These are phyloP conservation scores for Handroanthus guayacan DNA, from an alignment of 257 asterid species.

Conservation along the genomic window DNA sequence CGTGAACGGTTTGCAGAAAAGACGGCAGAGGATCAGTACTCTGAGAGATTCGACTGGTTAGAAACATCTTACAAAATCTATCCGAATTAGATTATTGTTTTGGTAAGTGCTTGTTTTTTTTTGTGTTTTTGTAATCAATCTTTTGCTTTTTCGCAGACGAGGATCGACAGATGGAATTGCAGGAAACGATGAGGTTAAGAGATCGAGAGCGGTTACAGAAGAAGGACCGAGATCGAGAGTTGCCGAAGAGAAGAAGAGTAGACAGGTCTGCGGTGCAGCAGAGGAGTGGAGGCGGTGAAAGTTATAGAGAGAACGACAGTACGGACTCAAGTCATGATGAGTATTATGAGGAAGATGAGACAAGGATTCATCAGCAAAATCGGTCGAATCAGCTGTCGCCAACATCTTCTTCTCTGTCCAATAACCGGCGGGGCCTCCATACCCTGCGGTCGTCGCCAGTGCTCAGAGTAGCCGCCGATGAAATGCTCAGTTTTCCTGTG, in stretches of 20 bases:
- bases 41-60: slow-evolving; percentile 56
- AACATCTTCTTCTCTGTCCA: slow-evolving; percentile 42
- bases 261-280: slow-evolving; percentile 41
- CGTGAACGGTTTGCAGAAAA: slow-evolving; percentile 45
- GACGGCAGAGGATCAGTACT: slow-evolving; percentile 51
- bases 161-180: slow-evolving; percentile 51
- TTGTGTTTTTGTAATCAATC: neutral
- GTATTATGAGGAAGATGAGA: slow-evolving; percentile 41
- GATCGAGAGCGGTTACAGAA: slow-evolving; percentile 54
- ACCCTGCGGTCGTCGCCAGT: slow-evolving; percentile 51
- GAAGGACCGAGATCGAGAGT: slow-evolving; percentile 51
- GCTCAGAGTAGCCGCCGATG: slow-evolving; percentile 46
- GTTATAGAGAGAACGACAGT: slow-evolving; percentile 46
- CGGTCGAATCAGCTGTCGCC: slow-evolving; percentile 38
- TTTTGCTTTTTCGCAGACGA: slow-evolving; percentile 41
- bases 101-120: neutral
- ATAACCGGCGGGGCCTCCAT: slow-evolving; percentile 50
- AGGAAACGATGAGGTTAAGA: slow-evolving; percentile 53
- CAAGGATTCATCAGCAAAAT: slow-evolving; percentile 42
- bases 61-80: slow-evolving; percentile 8
- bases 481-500: slow-evolving; percentile 53
- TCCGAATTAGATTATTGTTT: slow-evolving; percentile 24
- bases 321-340: slow-evolving; percentile 54
- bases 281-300: slow-evolving; percentile 48
- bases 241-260: slow-evolving; percentile 52